These are phyloP conservation scores for Leccinum variicolor DNA, from an alignment of 768 basidiomycete genomes.

Conservation along the genomic window DNA sequence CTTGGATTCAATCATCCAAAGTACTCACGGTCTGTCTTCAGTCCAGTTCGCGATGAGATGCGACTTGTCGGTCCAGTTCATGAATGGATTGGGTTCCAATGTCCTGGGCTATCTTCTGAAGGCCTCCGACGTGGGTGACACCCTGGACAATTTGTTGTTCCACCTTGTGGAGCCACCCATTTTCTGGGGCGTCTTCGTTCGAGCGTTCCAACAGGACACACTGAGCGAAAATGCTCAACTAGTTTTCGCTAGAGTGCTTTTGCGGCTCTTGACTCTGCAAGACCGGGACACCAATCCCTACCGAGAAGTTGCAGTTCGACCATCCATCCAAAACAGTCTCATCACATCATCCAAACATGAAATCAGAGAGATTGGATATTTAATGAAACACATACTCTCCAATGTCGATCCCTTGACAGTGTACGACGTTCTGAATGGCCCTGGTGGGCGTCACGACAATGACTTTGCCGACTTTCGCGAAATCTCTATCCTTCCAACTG, in stretches of 20 bases:
- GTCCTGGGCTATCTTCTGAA: slow-evolving; percentile 39
- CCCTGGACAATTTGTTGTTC: slow-evolving; percentile 38
- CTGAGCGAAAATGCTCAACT: slow-evolving; percentile 35
- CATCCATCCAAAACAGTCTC: slow-evolving; percentile 23
- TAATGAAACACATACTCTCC: slow-evolving; percentile 39
- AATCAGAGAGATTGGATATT: slow-evolving; percentile 33
- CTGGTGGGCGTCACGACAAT: slow-evolving; percentile 71
- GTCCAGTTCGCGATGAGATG: slow-evolving; percentile 40
- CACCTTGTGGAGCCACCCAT: slow-evolving; percentile 48
- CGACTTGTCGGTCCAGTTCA: slow-evolving; percentile 35
- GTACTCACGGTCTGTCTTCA: slow-evolving; percentile 35
- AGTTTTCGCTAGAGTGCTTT: slow-evolving; percentile 46
- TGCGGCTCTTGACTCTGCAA: slow-evolving; percentile 42
- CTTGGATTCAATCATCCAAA: slow-evolving; percentile 35
- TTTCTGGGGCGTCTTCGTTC: slow-evolving; percentile 42
- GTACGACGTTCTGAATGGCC: slow-evolving; percentile 23
- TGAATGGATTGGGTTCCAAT: slow-evolving; percentile 39
- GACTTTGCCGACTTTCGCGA: slow-evolving; percentile 55
- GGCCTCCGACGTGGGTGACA: slow-evolving; percentile 39
- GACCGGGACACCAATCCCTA: slow-evolving; percentile 33
- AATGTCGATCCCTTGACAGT: slow-evolving; percentile 15
- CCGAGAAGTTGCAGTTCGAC: slow-evolving; percentile 34
- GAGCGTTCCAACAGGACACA: slow-evolving; percentile 30
- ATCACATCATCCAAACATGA: slow-evolving; percentile 22
- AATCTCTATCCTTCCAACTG: slow-evolving; percentile 60